Percentiles rank a stretch among this genome's conserved stretches.
Evolutionary conservation across 2,329 filamentous ascomycete species (phyloP).

Genomic region (Verticillium dahliae): DNA sequence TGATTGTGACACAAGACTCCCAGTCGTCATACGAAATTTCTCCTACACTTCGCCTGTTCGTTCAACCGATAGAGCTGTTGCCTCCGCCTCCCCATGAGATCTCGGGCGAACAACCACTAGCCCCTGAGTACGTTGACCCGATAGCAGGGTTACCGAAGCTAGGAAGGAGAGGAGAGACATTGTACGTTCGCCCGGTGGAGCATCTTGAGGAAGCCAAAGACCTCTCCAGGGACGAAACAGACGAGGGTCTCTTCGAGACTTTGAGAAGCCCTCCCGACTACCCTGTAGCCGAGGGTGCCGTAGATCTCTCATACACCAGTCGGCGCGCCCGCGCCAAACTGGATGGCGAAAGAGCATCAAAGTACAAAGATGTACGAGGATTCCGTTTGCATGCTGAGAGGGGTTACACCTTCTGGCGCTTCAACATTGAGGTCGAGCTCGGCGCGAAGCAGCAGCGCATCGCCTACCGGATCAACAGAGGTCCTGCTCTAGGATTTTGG

Average conservation of each 20-base stretch:
- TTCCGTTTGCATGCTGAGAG: constrained; percentile 77
- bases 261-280: constrained; percentile 47
- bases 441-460: constrained; percentile 72
- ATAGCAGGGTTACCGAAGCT: constrained; percentile 83
- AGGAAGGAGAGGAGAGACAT: constrained; percentile 74
- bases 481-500: constrained; percentile 88
- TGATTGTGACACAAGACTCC: constrained; percentile 89
- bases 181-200: constrained; percentile 87
- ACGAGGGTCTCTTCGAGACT: constrained; percentile 75
- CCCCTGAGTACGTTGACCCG: constrained; percentile 81
- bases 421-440: constrained; percentile 90
- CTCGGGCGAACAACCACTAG: constrained; percentile 55
- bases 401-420: constrained; percentile 93
- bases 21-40: constrained; percentile 75
- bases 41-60: constrained; percentile 77
- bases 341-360: constrained; percentile 76
- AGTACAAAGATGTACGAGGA: constrained; percentile 77
- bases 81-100: constrained; percentile 70
- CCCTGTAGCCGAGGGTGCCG: constrained; percentile 28
- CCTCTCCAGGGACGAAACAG: constrained; percentile 71
- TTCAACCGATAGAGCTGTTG: constrained; percentile 76
- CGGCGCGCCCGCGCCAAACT: constrained; percentile 45
- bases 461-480: constrained; percentile 91
- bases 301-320: constrained; percentile 46
- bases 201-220: constrained; percentile 74